A percentile compares a stretch with the other conserved stretches of the same genome.
These are phyloP conservation scores for Claviceps sp. DNA, from an alignment of 2,329 filamentous ascomycete species.

Conservation along the genomic window DNA sequence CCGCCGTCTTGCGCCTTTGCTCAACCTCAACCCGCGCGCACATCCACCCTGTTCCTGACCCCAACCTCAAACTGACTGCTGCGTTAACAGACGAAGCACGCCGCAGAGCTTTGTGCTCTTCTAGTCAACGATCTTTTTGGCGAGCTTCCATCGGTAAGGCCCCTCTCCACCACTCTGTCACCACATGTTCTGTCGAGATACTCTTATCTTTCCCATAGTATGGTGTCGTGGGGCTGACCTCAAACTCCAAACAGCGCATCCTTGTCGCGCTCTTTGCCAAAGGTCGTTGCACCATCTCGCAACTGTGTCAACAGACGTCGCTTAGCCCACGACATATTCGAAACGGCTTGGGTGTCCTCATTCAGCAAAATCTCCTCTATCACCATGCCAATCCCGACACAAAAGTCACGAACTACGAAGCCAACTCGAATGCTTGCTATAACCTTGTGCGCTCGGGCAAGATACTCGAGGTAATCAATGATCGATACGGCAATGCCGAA, in stretches of 20 bases:
- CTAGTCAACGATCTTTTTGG: constrained; percentile 83
- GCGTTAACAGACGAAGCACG: constrained; percentile 48
- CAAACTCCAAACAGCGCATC: constrained; percentile 50
- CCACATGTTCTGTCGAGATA: background rate
- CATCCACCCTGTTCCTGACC: background rate
- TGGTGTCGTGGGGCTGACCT: constrained; percentile 15
- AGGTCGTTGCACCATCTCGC: constrained; percentile 60
- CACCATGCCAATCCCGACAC: constrained; percentile 53
- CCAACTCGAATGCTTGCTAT: constrained; percentile 69
- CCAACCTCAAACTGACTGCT: constrained; percentile 11
- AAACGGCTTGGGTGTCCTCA: constrained; percentile 68
- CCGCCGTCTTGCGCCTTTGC: constrained; percentile 8
- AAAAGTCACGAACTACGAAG: constrained; percentile 64
- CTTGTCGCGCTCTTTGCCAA: constrained; percentile 64
- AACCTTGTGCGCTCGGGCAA: constrained; percentile 69
- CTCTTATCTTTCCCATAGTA: background rate
- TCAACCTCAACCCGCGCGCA: constrained; percentile 6
- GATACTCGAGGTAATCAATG: constrained; percentile 62
- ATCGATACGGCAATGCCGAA: constrained; percentile 60
- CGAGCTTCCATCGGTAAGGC: constrained; percentile 70
- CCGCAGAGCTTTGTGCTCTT: constrained; percentile 79
- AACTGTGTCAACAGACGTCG: constrained; percentile 58
- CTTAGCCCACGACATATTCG: constrained; percentile 64
- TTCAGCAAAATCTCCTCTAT: constrained; percentile 78
- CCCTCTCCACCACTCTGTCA: constrained; percentile 3